Evolutionary conservation across 768 basidiomycete genomes (phyloP).

Genomic region (Boletus patriciae): DNA sequence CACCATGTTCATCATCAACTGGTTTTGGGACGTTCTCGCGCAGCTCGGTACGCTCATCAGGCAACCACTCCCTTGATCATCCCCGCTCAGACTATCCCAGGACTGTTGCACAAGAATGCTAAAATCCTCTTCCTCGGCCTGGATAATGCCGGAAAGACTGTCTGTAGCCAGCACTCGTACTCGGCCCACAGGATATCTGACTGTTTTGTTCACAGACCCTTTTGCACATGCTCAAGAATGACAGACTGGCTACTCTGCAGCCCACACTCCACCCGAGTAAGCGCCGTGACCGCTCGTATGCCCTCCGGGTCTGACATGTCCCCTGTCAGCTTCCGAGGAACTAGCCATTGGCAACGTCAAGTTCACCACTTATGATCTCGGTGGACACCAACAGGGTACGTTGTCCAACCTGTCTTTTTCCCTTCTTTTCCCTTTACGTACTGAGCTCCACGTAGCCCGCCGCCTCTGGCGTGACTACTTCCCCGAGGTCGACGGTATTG

Average conservation of each 20-base stretch:
- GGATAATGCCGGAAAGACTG: constrained; percentile 99
- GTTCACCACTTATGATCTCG: constrained; percentile 98
- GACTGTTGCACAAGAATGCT: constrained; percentile 95
- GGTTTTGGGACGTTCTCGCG: constrained; percentile 96
- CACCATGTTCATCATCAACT: constrained; percentile 83
- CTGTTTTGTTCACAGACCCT: constrained; percentile 60
- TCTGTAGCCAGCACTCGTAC: constrained; percentile 38
- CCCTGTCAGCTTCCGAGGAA: constrained; percentile 88
- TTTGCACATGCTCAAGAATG: constrained; percentile 99
- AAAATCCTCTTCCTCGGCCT: constrained; percentile 99
- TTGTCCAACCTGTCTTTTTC: constrained; percentile 1
- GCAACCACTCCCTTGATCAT: neutral
- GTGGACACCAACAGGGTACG: constrained; percentile 94
- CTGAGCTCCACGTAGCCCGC: constrained; percentile 56
- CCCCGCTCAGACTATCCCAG: constrained; percentile 39
- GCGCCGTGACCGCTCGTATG: constrained; percentile 25
- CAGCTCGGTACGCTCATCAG: constrained; percentile 69
- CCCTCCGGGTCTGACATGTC: constrained; percentile 8
- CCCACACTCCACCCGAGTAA: constrained; percentile 97
- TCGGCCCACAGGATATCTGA: constrained; percentile 6
- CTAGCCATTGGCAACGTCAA: constrained; percentile 98
- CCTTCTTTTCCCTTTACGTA: neutral
- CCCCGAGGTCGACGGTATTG: constrained; percentile 98
- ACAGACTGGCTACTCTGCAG: constrained; percentile 94
- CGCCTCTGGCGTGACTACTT: constrained; percentile 99